phyloP scores from a whole-genome alignment of 1,284 basidiomycete genomes.

The Sporisorium scitamineum region DNA sequence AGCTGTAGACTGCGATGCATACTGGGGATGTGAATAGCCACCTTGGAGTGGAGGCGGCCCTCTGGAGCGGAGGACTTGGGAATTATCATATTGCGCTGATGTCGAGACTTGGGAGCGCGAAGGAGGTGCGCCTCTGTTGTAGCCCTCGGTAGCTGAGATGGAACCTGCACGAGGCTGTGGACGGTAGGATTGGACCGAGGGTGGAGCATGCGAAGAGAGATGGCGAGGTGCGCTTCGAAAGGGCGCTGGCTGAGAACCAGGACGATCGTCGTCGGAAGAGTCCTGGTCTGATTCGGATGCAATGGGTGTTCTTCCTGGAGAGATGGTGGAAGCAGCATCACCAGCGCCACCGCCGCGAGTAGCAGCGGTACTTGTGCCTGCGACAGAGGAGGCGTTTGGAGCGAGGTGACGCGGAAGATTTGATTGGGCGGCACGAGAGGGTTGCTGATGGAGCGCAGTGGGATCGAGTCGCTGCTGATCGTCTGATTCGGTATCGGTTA shows the following conservation, averaged over 20 bases:
- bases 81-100: constrained; percentile 16
- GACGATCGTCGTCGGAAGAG: constrained; percentile 34
- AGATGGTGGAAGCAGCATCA: constrained; percentile 12
- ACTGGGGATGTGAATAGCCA: constrained; percentile 30
- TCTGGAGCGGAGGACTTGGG: constrained; percentile 20
- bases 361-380: constrained; percentile 49
- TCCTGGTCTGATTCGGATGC: constrained; percentile 40
- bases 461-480: constrained; percentile 46
- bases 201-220: constrained; percentile 22
- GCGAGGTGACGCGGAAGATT: constrained; percentile 30
- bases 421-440: constrained; percentile 14
- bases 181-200: constrained; percentile 32
- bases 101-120: constrained; percentile 33
- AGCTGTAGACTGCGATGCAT: constrained; percentile 33
- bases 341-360: constrained; percentile 38
- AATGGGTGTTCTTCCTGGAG: constrained; percentile 32
- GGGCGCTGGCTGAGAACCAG: constrained; percentile 32
- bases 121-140: constrained; percentile 22
- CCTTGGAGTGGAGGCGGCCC: constrained; percentile 35
- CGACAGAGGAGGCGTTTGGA: constrained; percentile 34
- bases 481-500: constrained; percentile 33
- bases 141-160: constrained; percentile 35
- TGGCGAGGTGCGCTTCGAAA: constrained; percentile 25
- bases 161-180: constrained; percentile 37
- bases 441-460: constrained; percentile 25